Evolutionary conservation across 768 basidiomycete species (phyloP), one percentile per base, ranked within the genome.

Genomic region (Lactarius sp.): DNA sequence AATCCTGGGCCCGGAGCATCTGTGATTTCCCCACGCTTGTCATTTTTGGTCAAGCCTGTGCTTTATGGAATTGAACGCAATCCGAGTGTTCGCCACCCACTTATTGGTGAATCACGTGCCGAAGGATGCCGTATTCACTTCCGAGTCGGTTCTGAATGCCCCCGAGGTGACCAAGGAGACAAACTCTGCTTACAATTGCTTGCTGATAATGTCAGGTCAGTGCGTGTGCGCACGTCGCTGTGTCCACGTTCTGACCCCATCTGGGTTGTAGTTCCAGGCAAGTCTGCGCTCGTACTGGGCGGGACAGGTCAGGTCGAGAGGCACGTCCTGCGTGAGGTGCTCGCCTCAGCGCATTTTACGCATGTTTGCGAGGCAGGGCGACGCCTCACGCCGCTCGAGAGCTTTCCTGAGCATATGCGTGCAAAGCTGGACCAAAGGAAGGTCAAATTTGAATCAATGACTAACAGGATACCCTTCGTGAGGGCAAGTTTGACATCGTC

Each of bases 321-420:
- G 46, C 75, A 79, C 39, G 74, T 90, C 46, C 80, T 93, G 18
- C 75, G 75, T 31, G 79, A 86, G 53, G 80, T 91, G 5, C 82
- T 92, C 27, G 72, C 77, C 6, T 83, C 81, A 8, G 69, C 80
- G 16, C 71, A 84, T 33, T 85, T 81, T 75, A 72, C 80, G 4
- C 79, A 78, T 47, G 83, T 92, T 1, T 83, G 80, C 60, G 88
- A 91, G 65, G 88, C 83, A 63, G 90, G 90, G 0, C 80, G 91
- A 22, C 77, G 81, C 20, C 74, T 85, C 13, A 88, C 84, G 0
- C 66, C 80, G 9, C 62, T 71, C 16, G 78, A 79, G 8, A 51
- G 76, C 13, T 72, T 83, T 34, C 70, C 75, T 2, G 59, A 69
- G 2, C 78, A 77, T 6, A 78, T 78, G 67, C 37, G 37, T 16